A percentile compares a stretch with the other conserved stretches of the same genome.
Conservation (phyloP, 495 filamentous ascomycete species). For the Penicillium robsamsonii region DNA sequence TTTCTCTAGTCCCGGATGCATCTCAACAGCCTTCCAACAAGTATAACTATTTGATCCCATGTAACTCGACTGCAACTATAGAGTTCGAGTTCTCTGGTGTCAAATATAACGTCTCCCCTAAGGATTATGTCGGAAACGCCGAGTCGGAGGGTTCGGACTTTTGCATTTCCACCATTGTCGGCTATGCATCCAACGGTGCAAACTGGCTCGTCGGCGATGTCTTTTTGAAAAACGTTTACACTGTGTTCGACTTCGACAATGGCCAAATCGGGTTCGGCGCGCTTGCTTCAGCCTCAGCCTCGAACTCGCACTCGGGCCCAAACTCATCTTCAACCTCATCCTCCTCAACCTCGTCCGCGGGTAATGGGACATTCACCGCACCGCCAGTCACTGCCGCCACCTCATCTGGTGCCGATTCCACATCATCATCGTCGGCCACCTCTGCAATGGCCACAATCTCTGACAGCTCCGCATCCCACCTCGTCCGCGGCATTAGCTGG, state of each 20-base stretch:
- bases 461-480: slow-evolving; percentile 13
- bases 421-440: slow-evolving; percentile 3
- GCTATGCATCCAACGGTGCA: slow-evolving; percentile 44
- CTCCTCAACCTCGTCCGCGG: neutral
- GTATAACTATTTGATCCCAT: slow-evolving; percentile 66
- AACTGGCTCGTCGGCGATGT: slow-evolving; percentile 79
- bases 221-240: slow-evolving; percentile 89
- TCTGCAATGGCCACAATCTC: slow-evolving; percentile 7
- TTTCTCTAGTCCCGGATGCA: slow-evolving; percentile 63
- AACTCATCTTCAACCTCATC: neutral
- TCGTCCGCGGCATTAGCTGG: slow-evolving; percentile 13
- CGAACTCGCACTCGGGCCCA: neutral
- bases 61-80: slow-evolving; percentile 54
- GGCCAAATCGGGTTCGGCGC: slow-evolving; percentile 40
- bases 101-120: slow-evolving; percentile 61
- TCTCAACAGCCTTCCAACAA: slow-evolving; percentile 29
- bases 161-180: slow-evolving; percentile 66
- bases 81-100: slow-evolving; percentile 55
- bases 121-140: slow-evolving; percentile 64
- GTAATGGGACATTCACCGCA: slow-evolving; percentile 20
- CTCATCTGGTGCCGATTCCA: slow-evolving; percentile 7
- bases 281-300: slow-evolving; percentile 16
- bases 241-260: slow-evolving; percentile 71
- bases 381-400: slow-evolving; percentile 13
- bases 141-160: slow-evolving; percentile 27